Base-by-base conservation (phyloP, 257 asterid genomes). In the Solanum chaucha region DNA sequence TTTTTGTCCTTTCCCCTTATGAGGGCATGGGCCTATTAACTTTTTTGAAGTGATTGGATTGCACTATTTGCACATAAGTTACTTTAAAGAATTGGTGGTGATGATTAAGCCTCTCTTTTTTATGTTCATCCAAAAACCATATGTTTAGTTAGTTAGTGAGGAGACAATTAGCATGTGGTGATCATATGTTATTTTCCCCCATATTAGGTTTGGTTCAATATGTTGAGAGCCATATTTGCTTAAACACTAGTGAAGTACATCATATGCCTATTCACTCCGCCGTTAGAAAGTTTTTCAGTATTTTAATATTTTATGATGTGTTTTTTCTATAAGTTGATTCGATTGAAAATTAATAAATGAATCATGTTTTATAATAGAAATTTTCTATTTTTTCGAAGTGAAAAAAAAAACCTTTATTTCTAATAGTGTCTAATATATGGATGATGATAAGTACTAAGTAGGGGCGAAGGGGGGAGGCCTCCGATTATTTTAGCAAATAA, bases 331-430 rank as follows among this genome's bases (percentile, higher is more conserved):
- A 10, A 64, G 17, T n/a, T n/a, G 71, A 26, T 10, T 64, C 6
- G 15, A 0, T n/a, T 61, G 70, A 22, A 61, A 61, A 61, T 9
- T 20, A 10, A 61, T 61, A 13, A 11, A 28, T 11, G 5, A 65
- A 1, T 65, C 19, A 24, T 65, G 4, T 26, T 65, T 2, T 24
- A 65, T 24, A 65, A 12, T 30, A 65, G 19, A 65, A n/a, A 0
- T 10, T 61, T 65, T 65, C 14, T 5, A 65, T 65, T 1, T 0
- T 24, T 61, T 61, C 0, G 0, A 24, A 0, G 9, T 24, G 1
- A 4, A 24, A 24, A 14, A 13, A 13, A 64, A 4, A 5, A 0
- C 0, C 2, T 64, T 3, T 65, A 11, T 24, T 65, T 5, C 0
- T 65, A 0, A 4, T 5, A 24, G 17, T 65, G 34, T 61, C 32